These are phyloP conservation scores for Xylaria sp. DNA, from an alignment of 2,329 filamentous ascomycete genomes.

Conservation along the genomic window DNA sequence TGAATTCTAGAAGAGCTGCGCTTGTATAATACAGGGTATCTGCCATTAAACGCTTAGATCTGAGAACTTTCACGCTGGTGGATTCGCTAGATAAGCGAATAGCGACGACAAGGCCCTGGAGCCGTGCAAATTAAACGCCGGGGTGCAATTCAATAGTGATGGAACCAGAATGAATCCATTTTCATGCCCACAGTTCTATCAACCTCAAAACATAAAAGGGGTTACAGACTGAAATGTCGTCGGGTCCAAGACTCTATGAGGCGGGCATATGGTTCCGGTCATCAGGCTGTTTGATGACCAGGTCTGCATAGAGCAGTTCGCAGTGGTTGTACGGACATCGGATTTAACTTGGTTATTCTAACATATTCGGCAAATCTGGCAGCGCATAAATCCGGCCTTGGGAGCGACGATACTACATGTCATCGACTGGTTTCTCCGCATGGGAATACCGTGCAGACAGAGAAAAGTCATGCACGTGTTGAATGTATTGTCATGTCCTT, in stretches of 20 bases:
- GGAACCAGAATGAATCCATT: not conserved
- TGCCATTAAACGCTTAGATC: not conserved
- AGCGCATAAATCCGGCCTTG: not conserved
- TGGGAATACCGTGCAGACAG: constrained; percentile 1
- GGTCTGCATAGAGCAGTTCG: not conserved
- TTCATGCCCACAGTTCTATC: not conserved
- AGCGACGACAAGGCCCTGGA: not conserved
- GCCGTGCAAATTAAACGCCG: not conserved
- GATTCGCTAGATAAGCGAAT: not conserved
- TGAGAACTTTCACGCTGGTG: not conserved
- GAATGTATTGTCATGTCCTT: constrained; percentile 4
- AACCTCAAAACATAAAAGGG: constrained; percentile 1
- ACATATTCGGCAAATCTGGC: constrained; percentile 13
- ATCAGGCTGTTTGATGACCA: constrained; percentile 7
- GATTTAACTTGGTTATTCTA: constrained; percentile 14
- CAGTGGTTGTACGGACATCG: constrained; percentile 8
- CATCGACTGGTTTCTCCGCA: constrained; percentile 1
- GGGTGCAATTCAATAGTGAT: not conserved
- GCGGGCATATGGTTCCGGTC: constrained; percentile 4
- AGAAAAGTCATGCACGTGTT: not conserved
- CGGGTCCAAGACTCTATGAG: not conserved
- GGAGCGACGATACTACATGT: constrained; percentile 8
- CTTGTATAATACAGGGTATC: not conserved
- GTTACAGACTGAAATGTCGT: not conserved
- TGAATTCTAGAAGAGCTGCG: no score